These are phyloP conservation scores for Stellera chamaejasme DNA, from an alignment of 345 rosid species.

Conservation along the genomic window DNA sequence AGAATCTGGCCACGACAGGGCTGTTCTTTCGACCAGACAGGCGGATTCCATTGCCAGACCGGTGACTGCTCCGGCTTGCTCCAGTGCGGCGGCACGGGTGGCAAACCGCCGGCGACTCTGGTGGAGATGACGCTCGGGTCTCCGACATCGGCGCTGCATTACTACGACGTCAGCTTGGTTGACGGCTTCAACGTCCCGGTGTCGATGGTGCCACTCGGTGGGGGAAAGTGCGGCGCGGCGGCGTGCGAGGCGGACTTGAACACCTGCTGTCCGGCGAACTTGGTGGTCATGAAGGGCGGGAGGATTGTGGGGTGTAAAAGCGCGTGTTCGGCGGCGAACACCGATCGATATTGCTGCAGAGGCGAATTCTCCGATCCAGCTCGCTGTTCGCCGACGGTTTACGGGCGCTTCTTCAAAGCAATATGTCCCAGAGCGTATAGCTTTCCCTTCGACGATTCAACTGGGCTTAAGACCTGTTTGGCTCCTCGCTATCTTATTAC, in stretches of 20 bases:
- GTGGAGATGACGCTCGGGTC: conserved; percentile 47
- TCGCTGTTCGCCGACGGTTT: conserved; percentile 31
- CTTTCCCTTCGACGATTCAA: conserved; percentile 40
- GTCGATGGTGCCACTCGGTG: conserved; percentile 33
- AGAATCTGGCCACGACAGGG: conserved; percentile 51
- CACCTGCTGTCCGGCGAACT: conserved; percentile 28
- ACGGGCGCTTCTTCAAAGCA: conserved; percentile 36
- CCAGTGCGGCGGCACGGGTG: conserved; percentile 36
- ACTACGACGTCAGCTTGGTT: conserved; percentile 45
- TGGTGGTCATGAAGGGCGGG: conserved; percentile 26
- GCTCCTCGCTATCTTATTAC: conserved; percentile 39
- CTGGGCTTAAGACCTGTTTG: conserved; percentile 36
- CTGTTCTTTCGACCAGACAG: conserved; percentile 31
- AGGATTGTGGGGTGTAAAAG: conserved; percentile 44
- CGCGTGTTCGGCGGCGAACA: conserved; percentile 40
- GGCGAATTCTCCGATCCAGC: conserved; percentile 31
- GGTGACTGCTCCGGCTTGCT: conserved; percentile 39
- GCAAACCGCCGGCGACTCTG: conserved; percentile 34
- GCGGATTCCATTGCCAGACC: conserved; percentile 31
- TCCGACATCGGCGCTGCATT: conserved; percentile 32
- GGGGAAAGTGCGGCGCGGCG: conserved; percentile 27
- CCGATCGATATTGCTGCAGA: conserved; percentile 38
- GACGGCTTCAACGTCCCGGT: conserved; percentile 45
- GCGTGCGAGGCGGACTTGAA: conserved; percentile 44
- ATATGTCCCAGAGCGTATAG: conserved; percentile 42